Conservation (phyloP, 108 stramenopile species). For the Phaeodactylum tricornutum region DNA sequence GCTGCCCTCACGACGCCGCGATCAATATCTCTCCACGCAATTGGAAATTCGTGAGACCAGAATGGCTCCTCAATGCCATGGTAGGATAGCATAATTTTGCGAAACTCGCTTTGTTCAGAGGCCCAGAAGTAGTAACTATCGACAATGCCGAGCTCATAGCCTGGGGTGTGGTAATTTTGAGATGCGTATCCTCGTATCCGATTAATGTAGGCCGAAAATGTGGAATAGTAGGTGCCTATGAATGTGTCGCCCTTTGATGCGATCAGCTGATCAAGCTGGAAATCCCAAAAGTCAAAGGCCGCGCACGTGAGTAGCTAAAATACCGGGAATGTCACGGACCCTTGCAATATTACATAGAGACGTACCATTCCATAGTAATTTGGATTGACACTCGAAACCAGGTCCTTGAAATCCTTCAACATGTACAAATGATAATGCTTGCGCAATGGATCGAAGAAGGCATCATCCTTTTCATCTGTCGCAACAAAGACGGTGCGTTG, state of each 20-base stretch:
- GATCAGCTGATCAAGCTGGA: slow-evolving; percentile 62
- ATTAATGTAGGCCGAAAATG: slow-evolving; percentile 66
- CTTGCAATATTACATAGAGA: slow-evolving; percentile 65
- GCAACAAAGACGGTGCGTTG: slow-evolving; percentile 60
- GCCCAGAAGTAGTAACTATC: slow-evolving; percentile 46
- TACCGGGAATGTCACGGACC: no score
- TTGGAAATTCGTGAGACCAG: slow-evolving; percentile 48
- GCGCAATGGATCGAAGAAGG: slow-evolving; percentile 62
- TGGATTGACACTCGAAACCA: slow-evolving; percentile 53
- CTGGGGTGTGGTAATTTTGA: slow-evolving; percentile 9
- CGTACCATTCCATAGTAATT: slow-evolving; percentile 81
- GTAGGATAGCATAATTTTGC: slow-evolving; percentile 7
- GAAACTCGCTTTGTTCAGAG: slow-evolving; percentile 1
- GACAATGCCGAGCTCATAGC: slow-evolving; percentile 26
- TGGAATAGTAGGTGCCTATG: slow-evolving; percentile 57
- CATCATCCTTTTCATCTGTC: slow-evolving; percentile 65
- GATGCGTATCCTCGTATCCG: slow-evolving; percentile 52
- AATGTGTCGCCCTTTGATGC: slow-evolving; percentile 52
- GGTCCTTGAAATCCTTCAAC: slow-evolving; percentile 66
- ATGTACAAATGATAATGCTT: slow-evolving; percentile 59
- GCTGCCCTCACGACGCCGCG: no score
- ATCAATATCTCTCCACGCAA: slow-evolving; percentile 82
- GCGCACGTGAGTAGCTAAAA: no score
- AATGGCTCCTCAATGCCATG: background rate
- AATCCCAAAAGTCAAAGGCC: no score